Evolutionary conservation across 2,329 filamentous ascomycete genomes (phyloP).

Genomic region (Beauveria sp.): DNA sequence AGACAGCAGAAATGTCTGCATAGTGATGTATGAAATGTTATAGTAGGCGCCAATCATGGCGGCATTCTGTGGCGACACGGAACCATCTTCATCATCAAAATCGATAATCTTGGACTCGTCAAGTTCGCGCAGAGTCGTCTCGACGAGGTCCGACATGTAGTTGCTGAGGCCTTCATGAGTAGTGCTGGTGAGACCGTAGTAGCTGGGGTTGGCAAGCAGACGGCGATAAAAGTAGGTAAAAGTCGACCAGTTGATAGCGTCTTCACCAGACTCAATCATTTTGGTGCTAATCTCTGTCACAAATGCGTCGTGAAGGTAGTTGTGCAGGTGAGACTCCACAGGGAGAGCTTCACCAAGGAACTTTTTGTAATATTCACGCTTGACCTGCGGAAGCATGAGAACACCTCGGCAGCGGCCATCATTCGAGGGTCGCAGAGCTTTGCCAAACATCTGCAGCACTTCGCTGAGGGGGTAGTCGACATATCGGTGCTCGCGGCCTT

Average conservation of each 20-base stretch:
- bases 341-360: conserved; percentile 94
- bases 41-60: conserved; percentile 99
- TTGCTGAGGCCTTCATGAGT: conserved; percentile 90
- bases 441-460: conserved; percentile 96
- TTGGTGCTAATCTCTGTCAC: conserved; percentile 95
- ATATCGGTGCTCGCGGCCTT: conserved; percentile 93
- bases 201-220: conserved; percentile 90
- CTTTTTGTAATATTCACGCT: conserved; percentile 97
- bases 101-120: conserved; percentile 93
- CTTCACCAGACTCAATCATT: conserved; percentile 90
- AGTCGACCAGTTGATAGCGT: conserved; percentile 96
- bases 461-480: conserved; percentile 93
- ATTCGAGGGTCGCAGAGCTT: conserved; percentile 69
- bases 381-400: conserved; percentile 91
- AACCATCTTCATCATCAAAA: conserved; percentile 87
- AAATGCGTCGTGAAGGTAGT: conserved; percentile 90
- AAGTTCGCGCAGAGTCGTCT: conserved; percentile 84
- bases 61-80: conserved; percentile 80
- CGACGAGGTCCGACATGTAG: conserved; percentile 89
- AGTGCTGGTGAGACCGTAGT: conserved; percentile 82
- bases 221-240: conserved; percentile 98
- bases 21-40: conserved; percentile 98
- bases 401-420: conserved; percentile 82
- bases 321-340: conserved; percentile 87
- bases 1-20: conserved; percentile 96